These are phyloP conservation scores for Neofusicoccum kwambonambiense DNA, from an alignment of 2,329 filamentous ascomycete species.

Conservation along the genomic window DNA sequence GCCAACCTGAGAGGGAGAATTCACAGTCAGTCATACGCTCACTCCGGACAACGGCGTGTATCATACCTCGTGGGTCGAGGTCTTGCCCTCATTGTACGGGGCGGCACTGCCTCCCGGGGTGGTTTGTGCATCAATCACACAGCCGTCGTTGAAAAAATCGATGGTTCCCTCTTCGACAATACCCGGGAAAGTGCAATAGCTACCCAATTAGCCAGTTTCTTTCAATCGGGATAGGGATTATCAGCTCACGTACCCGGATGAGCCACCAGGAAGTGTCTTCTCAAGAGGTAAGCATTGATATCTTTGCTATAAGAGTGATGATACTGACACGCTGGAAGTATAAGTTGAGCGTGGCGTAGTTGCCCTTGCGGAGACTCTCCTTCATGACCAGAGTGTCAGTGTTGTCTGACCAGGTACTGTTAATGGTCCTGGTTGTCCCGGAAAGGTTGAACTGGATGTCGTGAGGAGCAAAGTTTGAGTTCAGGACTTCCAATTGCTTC, in stretches of 20 bases:
- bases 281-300: background rate
- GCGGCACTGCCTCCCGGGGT: conserved; percentile 25
- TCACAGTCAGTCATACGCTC: too few relatives aligned
- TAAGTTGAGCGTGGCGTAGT: conserved; percentile 29
- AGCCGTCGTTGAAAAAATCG: conserved; percentile 26
- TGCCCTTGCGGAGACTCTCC: conserved; percentile 24
- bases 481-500: background rate
- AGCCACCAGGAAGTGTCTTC: background rate
- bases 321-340: conserved; percentile 22
- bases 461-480: background rate
- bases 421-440: background rate
- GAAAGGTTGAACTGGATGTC: background rate
- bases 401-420: background rate
- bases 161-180: conserved; percentile 29
- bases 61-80: conserved; percentile 25
- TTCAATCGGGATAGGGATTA: background rate
- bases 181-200: conserved; percentile 43
- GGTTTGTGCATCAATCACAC: conserved; percentile 22
- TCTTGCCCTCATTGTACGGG: conserved; percentile 22
- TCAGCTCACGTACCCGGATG: background rate
- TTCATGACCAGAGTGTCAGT: conserved; percentile 21
- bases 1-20: conserved; percentile 28
- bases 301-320: accelerated
- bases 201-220: conserved; percentile 37
- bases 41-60: conserved; percentile 21